Evolutionary conservation across 306 rosid genomes (phyloP).

Genomic region (Carpinus fangiana): DNA sequence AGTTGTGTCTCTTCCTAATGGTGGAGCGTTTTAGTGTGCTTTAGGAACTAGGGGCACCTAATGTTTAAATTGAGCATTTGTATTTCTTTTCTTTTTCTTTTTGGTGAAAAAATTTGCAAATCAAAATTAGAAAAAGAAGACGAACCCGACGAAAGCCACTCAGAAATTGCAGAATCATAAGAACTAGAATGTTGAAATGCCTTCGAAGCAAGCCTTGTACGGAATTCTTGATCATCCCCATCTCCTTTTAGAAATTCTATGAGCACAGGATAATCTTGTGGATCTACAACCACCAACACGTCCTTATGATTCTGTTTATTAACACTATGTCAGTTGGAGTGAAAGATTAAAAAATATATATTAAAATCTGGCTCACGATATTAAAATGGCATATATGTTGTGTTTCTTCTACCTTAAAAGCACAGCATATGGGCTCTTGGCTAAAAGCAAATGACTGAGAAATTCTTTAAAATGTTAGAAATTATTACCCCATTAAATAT

Average conservation of each 20-base stretch:
- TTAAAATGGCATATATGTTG: neutral
- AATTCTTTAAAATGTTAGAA: neutral
- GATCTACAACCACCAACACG: constrained; percentile 89
- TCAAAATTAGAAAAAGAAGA: constrained; percentile 1
- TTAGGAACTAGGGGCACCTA: neutral
- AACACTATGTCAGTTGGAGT: constrained; percentile 22
- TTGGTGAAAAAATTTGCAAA: neutral
- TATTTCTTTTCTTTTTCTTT: neutral
- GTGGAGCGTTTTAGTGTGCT: neutral
- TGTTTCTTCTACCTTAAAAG: neutral
- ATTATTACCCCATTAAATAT: neutral
- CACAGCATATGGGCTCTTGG: neutral
- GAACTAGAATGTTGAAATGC: constrained; percentile 91
- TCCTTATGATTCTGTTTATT: constrained; percentile 79
- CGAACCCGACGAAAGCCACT: constrained; percentile 74
- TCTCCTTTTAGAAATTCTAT: constrained; percentile 71
- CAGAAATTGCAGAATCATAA: constrained; percentile 88
- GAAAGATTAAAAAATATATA: constrained; percentile 10
- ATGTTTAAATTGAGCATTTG: neutral
- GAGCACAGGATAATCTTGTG: constrained; percentile 77
- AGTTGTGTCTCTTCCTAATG: neutral
- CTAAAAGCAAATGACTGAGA: neutral
- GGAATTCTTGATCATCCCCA: constrained; percentile 60
- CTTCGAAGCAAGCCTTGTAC: constrained; percentile 89
- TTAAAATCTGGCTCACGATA: neutral